Evolutionary conservation across 208 protist species (phyloP), one percentile per base, ranked within the genome.

Genomic region (Trypanosoma melophagium): DNA sequence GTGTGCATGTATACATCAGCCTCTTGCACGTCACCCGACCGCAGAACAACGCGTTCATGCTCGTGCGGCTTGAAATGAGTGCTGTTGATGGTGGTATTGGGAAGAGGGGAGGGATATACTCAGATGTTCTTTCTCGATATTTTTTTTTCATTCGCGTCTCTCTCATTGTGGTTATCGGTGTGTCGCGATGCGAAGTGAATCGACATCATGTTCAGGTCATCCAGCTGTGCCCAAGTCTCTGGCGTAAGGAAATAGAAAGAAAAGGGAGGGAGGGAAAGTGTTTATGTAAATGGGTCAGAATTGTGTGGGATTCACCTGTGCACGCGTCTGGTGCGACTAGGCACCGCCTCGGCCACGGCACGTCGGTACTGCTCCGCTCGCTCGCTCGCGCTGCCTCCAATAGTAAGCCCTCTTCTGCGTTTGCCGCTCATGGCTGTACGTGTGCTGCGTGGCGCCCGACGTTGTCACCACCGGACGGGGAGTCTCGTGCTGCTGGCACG

Each of bases 341-440:
- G 49, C 59, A 54, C 13, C 51, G 52, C 44, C 47, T 24, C 49
- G 50, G 31, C 66, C 14, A n/a, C 21, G 35, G 19, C 44, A 40
- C 54, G 65, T 40, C 62, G 35, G 53, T 13, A 59, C 62, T 16
- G 66, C 52, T 53, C 35, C 17, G 41, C 61, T 54, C 74, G 65
- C 49, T 61, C 69, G 69, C 68, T 75, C 62, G 66, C 63, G 72
- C 69, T 44, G 41, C 65, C 56, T 65, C 54, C 53, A 9, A 5
- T 57, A 16, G 54, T 79, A 75, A 79, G 74, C 74, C 74, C 74
- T 79, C 74, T 79, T 79, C 74, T 79, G 74, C 68, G 47, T 47
- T 54, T 58, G 45, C 74, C 74, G 74, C 74, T 66, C 74, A 79
- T 79, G 60, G 56, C 74, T 79, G 45, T 67, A 75, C 74, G 67